Conservation (phyloP, 352 stramenopile species). For the Phytopythium kandeliae region DNA sequence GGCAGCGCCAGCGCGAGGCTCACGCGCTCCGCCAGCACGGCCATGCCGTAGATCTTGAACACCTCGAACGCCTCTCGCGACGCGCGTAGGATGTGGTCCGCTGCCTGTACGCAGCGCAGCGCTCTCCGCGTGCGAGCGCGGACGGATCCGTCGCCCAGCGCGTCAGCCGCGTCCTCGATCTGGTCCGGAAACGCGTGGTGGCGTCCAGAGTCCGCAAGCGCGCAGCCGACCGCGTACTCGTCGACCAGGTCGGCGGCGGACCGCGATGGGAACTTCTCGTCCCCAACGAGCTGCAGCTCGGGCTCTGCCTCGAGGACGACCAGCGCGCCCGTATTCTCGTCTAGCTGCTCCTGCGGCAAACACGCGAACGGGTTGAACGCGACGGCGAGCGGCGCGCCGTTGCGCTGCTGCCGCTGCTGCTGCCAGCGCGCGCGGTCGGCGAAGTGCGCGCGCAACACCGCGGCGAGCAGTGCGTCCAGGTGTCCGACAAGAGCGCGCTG, state of each 20-base stretch:
- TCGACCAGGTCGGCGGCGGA: conserved; percentile 32
- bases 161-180: background rate
- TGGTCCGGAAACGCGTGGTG: conserved; percentile 31
- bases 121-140: background rate
- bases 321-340: conserved; percentile 50
- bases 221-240: conserved; percentile 16
- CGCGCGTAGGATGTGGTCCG: conserved; percentile 38
- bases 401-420: conserved; percentile 2
- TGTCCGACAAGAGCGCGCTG: conserved; percentile 18
- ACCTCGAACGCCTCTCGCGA: conserved; percentile 74
- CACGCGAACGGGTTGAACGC: conserved; percentile 61
- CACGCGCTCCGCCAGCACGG: conserved; percentile 59
- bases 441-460: conserved; percentile 62
- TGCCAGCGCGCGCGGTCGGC: conserved; percentile 19
- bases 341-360: conserved; percentile 50
- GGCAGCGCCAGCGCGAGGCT: conserved; percentile 44
- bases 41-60: conserved; percentile 82
- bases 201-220: too few relatives aligned
- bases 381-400: conserved; percentile 22
- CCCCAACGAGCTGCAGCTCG: conserved; percentile 10
- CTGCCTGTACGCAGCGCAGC: conserved; percentile 1
- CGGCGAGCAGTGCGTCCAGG: conserved; percentile 45
- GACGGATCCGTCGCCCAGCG: conserved; percentile 6
- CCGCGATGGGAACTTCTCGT: conserved; percentile 11
- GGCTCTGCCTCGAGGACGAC: conserved; percentile 34